Base-by-base conservation (phyloP, 306 rosid species). In the Morella rubra region DNA sequence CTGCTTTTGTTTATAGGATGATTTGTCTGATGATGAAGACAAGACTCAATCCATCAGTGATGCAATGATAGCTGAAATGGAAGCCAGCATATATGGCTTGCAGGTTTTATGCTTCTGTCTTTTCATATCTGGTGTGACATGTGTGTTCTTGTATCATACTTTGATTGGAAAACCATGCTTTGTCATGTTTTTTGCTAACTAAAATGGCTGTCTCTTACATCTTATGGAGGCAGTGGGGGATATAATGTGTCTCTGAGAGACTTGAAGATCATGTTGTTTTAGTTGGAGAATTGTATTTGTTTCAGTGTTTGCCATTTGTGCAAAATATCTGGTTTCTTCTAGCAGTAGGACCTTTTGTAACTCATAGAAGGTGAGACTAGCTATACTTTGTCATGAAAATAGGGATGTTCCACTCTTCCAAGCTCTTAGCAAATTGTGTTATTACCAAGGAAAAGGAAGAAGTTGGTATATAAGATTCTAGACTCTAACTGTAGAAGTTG, bases 1-100 rank as follows among this genome's bases (percentile, higher is more conserved):
- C 44, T 73, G 45, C 70, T 79, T 81, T 81, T 56, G 66, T 83
- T 72, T 84, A 59, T 76, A 89, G 93, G 96, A 87, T 85, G 82
- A 60, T 78, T 82, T 73, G 84, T 88, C 82, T 15, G 76, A 73
- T 79, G 83, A 80, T 42, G 73, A 58, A 59, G 92, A 79, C 46
- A 80, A 68, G 51, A 86, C 55, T 78, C 87, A 80, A 20, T 81
- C 79, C 75, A 85, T 87, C 74, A 87, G 87, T 78, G 96, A 89
- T 72, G 93, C 89, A 79, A 81, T 83, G 92, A 87, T 89, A 41
- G 92, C 93, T 71, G 93, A 91, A 84, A 87, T 87, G 89, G 96
- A 91, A 82, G 96, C 96, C 71, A 87, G 89, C 85, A 79, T 84
- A 77, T 89, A 91, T 44, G 96, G 92, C 79, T 86, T 91, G 84